A percentile compares a stretch with the other conserved stretches of the same genome.
Evolutionary conservation across 208 protist species (phyloP).

Genomic region (Trypanosoma mega): DNA sequence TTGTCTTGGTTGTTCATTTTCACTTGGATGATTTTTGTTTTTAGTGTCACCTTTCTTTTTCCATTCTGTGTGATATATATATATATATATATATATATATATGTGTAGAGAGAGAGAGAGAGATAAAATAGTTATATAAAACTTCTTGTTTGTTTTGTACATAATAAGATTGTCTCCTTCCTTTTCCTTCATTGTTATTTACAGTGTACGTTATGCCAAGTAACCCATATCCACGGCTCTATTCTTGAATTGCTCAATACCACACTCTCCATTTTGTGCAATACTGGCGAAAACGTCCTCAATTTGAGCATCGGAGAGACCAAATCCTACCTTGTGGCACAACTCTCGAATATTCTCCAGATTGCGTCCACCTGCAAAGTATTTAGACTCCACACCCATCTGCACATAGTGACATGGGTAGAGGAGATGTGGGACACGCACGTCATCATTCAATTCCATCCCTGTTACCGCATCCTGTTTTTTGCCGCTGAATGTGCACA

Average conservation of each 20-base stretch:
- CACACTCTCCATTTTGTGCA: constrained; percentile 46
- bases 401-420: constrained; percentile 83
- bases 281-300: constrained; percentile 61
- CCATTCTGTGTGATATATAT: neutral
- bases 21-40: neutral
- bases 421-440: constrained; percentile 65
- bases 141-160: no score
- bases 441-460: constrained; percentile 57
- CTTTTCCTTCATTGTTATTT: constrained; percentile 18
- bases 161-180: neutral
- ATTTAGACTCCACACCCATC: constrained; percentile 73
- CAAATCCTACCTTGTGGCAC: constrained; percentile 67
- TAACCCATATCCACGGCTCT: constrained; percentile 62
- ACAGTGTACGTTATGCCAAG: constrained; percentile 26
- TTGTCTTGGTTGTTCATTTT: neutral
- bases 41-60: neutral
- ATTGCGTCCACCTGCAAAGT: constrained; percentile 76
- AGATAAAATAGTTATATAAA: constrained; percentile 1
- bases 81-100: neutral
- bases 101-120: neutral
- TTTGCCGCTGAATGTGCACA: constrained; percentile 24
- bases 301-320: constrained; percentile 62
- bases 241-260: constrained; percentile 90
- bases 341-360: constrained; percentile 63
- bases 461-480: neutral